Evolutionary conservation across 805 yeast species (phyloP), one percentile per base, ranked within the genome.

Genomic region (Kodamaea sagamina): DNA sequence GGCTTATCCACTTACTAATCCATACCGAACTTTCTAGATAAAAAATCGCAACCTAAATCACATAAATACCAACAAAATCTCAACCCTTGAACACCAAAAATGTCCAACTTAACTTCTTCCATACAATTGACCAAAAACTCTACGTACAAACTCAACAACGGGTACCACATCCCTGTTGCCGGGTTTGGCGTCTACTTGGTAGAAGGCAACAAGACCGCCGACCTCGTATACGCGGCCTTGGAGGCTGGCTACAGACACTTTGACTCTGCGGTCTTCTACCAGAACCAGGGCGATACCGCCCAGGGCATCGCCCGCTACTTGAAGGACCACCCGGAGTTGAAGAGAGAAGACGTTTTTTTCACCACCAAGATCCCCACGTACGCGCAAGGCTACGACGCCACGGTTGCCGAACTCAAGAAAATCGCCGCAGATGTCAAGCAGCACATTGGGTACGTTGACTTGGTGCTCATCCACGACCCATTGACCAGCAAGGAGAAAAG

Each of bases 201-300:
- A 3, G 69, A 79, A 3, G 46, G 54, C 1, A 50, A 52, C 0
- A 63, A 64, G 6, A 68, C 82, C 1, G 46, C 60, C 3, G 62
- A 68, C 0, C 54, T 79, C 19, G 83, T 81, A 0, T 69, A 74
- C 50, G 58, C 70, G 22, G 93, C 90, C 1, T 70, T 86, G 46
- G 62, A 70, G 24, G 65, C 59, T 10, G 95, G 95, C 0, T 86
- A 84, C 59, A 75, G 93, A 51, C 92, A 83, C 54, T 66, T 86
- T 46, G 93, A 87, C 57, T 68, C 83, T 13, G 96, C 95, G 5
- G 79, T 74, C 7, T 61, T 62, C n/a, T 87, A 87, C 65, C 65
- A 67, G 8, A 86, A 86, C 63, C 88, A 85, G 57, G 50, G 50
- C 11, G 84, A 81, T 49, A 79, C 79, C 4, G 81, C 80, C 13